phyloP scores from a whole-genome alignment of 2,329 filamentous ascomycete genomes.

The Nothophoma quercina region DNA sequence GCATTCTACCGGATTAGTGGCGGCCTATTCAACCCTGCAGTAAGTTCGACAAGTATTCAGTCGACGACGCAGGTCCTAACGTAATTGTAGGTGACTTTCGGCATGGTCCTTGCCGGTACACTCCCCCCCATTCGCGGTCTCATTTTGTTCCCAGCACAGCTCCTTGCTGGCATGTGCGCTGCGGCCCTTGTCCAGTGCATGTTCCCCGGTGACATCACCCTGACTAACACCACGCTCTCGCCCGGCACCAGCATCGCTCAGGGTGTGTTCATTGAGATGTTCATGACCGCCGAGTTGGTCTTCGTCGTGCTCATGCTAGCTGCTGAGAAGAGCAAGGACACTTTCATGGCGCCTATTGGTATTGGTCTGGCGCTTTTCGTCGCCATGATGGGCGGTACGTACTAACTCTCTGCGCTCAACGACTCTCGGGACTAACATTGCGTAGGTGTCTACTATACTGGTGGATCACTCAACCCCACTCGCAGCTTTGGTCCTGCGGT shows the following conservation, averaged over 20 bases:
- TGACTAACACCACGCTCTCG: slow-evolving; percentile 26
- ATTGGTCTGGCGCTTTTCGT: slow-evolving; percentile 34
- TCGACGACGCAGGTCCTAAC: no score
- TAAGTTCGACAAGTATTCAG: slow-evolving; percentile 24
- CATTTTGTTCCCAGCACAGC: slow-evolving; percentile 30
- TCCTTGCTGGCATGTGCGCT: slow-evolving; percentile 36
- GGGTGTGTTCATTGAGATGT: slow-evolving; percentile 31
- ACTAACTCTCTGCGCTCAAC: no score
- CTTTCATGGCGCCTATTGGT: slow-evolving; percentile 31
- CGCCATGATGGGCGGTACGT: slow-evolving; percentile 38
- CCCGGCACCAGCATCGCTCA: slow-evolving; percentile 27
- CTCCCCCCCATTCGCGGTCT: slow-evolving; percentile 27
- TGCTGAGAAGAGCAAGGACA: slow-evolving; percentile 41
- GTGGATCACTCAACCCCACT: slow-evolving; percentile 54
- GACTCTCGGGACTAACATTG: slow-evolving; percentile 10
- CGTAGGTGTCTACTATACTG: slow-evolving; percentile 50
- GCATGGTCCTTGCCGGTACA: slow-evolving; percentile 30
- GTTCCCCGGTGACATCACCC: slow-evolving; percentile 35
- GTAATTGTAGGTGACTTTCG: slow-evolving; percentile 29
- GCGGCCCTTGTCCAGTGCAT: slow-evolving; percentile 31
- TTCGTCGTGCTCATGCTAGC: slow-evolving; percentile 40
- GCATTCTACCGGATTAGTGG: slow-evolving; percentile 43
- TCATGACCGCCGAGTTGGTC: slow-evolving; percentile 34
- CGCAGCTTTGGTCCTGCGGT: no score
- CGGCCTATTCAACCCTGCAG: slow-evolving; percentile 25